Conservation (phyloP, 352 stramenopile genomes). For the Aphanomyces stellatus region DNA sequence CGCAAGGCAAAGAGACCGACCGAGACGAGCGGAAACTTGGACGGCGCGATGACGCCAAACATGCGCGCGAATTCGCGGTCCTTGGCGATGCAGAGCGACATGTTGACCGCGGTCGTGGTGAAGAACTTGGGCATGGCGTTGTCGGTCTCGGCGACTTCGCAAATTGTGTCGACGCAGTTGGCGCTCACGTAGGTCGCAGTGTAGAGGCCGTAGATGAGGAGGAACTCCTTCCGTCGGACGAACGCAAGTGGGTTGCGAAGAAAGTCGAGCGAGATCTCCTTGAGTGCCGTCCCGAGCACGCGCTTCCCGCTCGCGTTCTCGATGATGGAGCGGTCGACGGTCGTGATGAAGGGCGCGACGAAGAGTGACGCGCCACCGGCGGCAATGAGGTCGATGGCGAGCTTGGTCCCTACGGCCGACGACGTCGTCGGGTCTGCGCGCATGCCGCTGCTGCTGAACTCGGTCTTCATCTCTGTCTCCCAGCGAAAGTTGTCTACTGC, state of each 20-base stretch:
- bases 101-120: constrained; percentile 83
- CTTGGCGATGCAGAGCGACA: constrained; percentile 87
- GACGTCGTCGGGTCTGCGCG: too few species aligned
- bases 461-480: neutral
- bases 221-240: constrained; percentile 78
- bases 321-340: constrained; percentile 85
- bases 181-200: constrained; percentile 82
- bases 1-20: constrained; percentile 82
- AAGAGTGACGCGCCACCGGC: constrained; percentile 56
- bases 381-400: constrained; percentile 49
- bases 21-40: constrained; percentile 64
- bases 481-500: neutral
- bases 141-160: constrained; percentile 61
- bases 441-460: too few species aligned
- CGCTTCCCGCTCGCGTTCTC: constrained; percentile 78
- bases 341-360: constrained; percentile 82
- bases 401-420: constrained; percentile 33
- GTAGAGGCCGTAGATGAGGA: constrained; percentile 87
- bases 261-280: constrained; percentile 51
- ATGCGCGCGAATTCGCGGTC: constrained; percentile 87
- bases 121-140: constrained; percentile 85
- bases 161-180: constrained; percentile 80
- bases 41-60: constrained; percentile 79
- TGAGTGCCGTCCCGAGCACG: constrained; percentile 48
- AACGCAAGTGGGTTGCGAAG: constrained; percentile 68